These are phyloP conservation scores for Yamadazyma olivae DNA, from an alignment of 805 yeast genomes.

Conservation along the genomic window DNA sequence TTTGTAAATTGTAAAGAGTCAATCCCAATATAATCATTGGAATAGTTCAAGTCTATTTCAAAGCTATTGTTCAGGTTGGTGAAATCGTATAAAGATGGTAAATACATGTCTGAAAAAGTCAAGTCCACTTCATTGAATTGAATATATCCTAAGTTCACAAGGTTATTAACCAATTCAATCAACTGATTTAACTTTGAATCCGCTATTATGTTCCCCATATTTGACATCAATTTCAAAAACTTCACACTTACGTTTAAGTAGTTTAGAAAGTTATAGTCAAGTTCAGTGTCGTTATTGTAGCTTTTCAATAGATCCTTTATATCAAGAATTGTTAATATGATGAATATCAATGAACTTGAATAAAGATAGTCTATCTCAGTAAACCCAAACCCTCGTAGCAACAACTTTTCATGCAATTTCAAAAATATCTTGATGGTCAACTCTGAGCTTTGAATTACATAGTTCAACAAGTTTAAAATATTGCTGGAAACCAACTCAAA, in stretches of 20 bases:
- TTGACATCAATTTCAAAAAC: slow-evolving; percentile 18
- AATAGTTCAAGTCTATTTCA: slow-evolving; percentile 6
- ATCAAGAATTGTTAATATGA: slow-evolving; percentile 19
- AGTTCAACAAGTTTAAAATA: slow-evolving; percentile 15
- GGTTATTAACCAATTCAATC: not conserved
- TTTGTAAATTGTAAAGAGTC: slow-evolving; percentile 12
- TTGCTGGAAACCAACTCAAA: slow-evolving; percentile 15
- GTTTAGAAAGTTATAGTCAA: slow-evolving; percentile 13
- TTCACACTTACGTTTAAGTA: slow-evolving; percentile 16
- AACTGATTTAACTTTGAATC: slow-evolving; percentile 9
- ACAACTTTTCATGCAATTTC: slow-evolving; percentile 16
- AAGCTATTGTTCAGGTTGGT: not conserved
- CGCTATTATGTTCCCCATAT: slow-evolving; percentile 21
- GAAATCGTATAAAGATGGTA: slow-evolving; percentile 4
- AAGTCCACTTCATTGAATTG: not conserved
- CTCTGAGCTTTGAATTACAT: slow-evolving; percentile 18
- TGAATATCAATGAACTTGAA: slow-evolving; percentile 17
- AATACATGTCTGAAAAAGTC: not conserved
- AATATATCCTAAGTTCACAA: not conserved
- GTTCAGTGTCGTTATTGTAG: slow-evolving; percentile 5
- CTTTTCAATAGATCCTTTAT: slow-evolving; percentile 1
- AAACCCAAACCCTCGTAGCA: slow-evolving; percentile 22
- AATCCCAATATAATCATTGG: slow-evolving; percentile 17
- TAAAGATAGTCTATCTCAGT: slow-evolving; percentile 25
- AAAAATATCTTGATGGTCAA: slow-evolving; percentile 23